These are phyloP conservation scores for Hibiscus syriacus DNA, from an alignment of 345 rosid species.

Conservation along the genomic window DNA sequence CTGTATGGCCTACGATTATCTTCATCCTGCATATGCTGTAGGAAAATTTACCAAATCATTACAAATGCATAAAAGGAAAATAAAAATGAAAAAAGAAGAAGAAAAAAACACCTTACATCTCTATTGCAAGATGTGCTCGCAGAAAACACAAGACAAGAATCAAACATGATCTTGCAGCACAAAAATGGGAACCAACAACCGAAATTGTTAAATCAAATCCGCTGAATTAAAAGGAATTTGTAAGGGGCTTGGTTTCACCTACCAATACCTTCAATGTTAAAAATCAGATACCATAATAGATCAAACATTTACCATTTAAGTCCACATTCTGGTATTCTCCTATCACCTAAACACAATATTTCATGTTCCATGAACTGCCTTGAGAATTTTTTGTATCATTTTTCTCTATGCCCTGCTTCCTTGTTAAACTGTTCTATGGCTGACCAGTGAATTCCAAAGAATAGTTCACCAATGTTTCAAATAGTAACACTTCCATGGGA, in stretches of 20 bases:
- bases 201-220: background rate
- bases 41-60: background rate
- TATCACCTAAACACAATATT: background rate
- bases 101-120: background rate
- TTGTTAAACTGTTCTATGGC: background rate
- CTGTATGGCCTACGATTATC: conserved; percentile 48
- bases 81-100: background rate
- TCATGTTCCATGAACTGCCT: background rate
- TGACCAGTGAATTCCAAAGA: background rate
- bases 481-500: background rate
- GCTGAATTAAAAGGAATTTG: background rate
- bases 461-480: background rate
- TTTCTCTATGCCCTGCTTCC: background rate
- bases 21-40: conserved; percentile 91
- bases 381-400: too few relatives aligned
- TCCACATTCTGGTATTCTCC: background rate
- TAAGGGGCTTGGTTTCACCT: background rate
- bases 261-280: background rate
- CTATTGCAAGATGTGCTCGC: background rate
- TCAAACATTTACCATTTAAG: background rate
- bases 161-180: background rate
- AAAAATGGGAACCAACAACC: background rate
- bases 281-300: background rate
- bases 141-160: background rate
- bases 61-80: background rate